Conservation (phyloP, 2,329 filamentous ascomycete genomes). For the Hypomyces rosellus region DNA sequence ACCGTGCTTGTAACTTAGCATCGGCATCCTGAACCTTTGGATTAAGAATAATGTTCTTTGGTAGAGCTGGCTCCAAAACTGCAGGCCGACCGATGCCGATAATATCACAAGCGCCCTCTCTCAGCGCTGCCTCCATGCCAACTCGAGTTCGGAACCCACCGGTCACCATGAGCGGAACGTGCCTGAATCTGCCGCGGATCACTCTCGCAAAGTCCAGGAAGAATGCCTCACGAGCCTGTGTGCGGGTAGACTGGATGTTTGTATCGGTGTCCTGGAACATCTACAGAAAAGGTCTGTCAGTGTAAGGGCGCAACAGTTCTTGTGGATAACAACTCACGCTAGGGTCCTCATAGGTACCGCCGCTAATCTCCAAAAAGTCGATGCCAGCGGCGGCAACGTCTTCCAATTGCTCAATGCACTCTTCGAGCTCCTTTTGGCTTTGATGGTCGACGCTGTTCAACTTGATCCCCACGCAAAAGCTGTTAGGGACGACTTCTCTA, state of each 20-base stretch:
- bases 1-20: constrained; percentile 25
- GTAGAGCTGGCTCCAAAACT: constrained; percentile 30
- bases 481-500: constrained; percentile 27
- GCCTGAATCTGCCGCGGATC: constrained; percentile 39
- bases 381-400: constrained; percentile 42
- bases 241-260: constrained; percentile 20
- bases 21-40: constrained; percentile 27
- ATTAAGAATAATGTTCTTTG: constrained; percentile 30
- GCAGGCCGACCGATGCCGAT: constrained; percentile 36
- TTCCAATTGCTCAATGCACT: constrained; percentile 53
- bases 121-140: constrained; percentile 36
- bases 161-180: constrained; percentile 49
- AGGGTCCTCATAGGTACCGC: constrained; percentile 53
- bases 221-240: constrained; percentile 56
- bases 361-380: constrained; percentile 64
- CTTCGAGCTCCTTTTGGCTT: constrained; percentile 36
- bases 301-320: not conserved
- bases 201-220: constrained; percentile 59
- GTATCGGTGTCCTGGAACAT: not conserved
- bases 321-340: constrained; percentile 23
- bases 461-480: constrained; percentile 48
- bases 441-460: constrained; percentile 54
- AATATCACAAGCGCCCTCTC: constrained; percentile 33
- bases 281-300: not conserved
- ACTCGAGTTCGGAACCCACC: constrained; percentile 52